Conservation (phyloP, 2,329 filamentous ascomycete species). For the Monilinia fructigena region DNA sequence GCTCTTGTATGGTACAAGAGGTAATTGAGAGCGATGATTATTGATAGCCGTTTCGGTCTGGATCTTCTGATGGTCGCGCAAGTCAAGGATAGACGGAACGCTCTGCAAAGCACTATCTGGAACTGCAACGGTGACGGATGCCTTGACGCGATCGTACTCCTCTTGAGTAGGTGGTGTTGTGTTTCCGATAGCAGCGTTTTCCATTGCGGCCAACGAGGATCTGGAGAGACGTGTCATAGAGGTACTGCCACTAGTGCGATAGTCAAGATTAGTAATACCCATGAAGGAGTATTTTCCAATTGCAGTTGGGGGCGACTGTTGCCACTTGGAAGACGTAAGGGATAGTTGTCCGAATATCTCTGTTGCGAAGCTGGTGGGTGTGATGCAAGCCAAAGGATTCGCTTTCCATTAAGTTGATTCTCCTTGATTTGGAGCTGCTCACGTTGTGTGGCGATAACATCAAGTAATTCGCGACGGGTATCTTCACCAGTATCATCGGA, state of each 20-base stretch:
- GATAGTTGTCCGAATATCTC: background rate
- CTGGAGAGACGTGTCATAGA: slow-evolving; percentile 19
- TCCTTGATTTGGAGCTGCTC: slow-evolving; percentile 22
- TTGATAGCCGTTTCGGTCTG: slow-evolving; percentile 3
- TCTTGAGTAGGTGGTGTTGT: background rate
- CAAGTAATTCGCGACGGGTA: slow-evolving; percentile 2
- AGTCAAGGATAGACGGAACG: background rate
- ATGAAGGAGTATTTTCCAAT: background rate
- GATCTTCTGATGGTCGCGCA: background rate
- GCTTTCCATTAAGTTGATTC: slow-evolving; percentile 19
- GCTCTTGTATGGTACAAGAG: slow-evolving; percentile 3
- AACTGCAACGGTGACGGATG: slow-evolving; percentile 10
- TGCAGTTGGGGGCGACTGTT: background rate
- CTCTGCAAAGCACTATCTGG: slow-evolving; percentile 8
- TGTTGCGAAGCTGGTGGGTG: slow-evolving; percentile 18
- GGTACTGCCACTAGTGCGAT: slow-evolving; percentile 5
- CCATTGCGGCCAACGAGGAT: slow-evolving; percentile 19
- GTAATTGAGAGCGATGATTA: background rate
- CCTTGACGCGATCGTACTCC: slow-evolving; percentile 5
- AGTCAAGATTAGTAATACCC: background rate
- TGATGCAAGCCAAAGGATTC: slow-evolving; percentile 19
- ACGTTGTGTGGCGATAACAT: slow-evolving; percentile 3
- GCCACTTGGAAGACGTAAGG: background rate
- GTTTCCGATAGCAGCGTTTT: slow-evolving; percentile 2
- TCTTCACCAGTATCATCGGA: background rate